Conservation (phyloP, 371 early-diverging fungal species). For the Encephalitozoon cuniculi region DNA sequence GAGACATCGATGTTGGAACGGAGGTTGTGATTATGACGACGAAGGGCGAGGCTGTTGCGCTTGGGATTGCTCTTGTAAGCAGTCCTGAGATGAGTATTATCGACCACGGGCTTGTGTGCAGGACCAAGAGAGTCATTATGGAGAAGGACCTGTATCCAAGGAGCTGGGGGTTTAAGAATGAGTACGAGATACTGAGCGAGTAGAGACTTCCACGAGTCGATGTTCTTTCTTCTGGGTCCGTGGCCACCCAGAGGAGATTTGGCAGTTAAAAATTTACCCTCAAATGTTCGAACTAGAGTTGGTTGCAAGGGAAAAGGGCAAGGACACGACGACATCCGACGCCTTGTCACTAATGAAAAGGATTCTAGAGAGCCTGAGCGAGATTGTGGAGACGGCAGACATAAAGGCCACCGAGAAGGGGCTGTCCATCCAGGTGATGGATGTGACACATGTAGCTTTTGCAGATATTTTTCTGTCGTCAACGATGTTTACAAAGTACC, state of each 20-base stretch:
- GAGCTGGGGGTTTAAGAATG: conserved; percentile 78
- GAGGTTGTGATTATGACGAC: conserved; percentile 95
- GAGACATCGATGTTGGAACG: conserved; percentile 81
- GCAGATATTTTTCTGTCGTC: conserved; percentile 54
- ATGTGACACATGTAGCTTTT: conserved; percentile 59
- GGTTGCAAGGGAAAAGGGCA: neutral
- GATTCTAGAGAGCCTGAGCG: conserved; percentile 54
- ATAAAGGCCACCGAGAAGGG: conserved; percentile 51
- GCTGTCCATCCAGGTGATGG: conserved; percentile 60
- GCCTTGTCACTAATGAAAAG: conserved; percentile 45
- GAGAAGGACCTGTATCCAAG: conserved; percentile 95
- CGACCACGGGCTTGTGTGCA: conserved; percentile 85
- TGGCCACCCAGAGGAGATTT: neutral
- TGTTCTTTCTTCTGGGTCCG: neutral
- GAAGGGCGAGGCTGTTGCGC: conserved; percentile 97
- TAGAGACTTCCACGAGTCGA: neutral
- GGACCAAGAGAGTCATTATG: conserved; percentile 99
- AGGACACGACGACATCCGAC: conserved; percentile 14
- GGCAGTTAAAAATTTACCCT: neutral
- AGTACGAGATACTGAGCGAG: conserved; percentile 48
- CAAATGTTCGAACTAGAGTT: conserved; percentile 57
- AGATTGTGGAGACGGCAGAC: conserved; percentile 57
- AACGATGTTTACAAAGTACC: conserved; percentile 56
- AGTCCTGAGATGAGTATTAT: conserved; percentile 85
- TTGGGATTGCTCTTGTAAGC: conserved; percentile 86